Base-by-base conservation (phyloP, 2,329 filamentous ascomycete genomes). In the Fusarium tricinctum region DNA sequence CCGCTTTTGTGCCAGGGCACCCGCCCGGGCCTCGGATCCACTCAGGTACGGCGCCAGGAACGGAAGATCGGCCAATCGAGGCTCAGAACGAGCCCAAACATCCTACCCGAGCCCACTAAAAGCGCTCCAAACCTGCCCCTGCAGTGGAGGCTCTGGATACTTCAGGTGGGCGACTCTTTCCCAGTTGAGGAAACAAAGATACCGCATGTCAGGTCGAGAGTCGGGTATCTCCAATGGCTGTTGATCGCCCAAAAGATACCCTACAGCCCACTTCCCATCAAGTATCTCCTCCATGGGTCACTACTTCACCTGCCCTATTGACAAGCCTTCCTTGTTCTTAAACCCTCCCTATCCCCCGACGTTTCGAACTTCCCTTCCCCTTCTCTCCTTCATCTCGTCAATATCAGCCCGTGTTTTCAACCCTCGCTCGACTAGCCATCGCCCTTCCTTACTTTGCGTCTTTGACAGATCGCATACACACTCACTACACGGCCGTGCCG, bases 381-480 rank as follows among this genome's bases (percentile, higher is more conserved):
- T 57, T 71, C 62, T 59, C 60, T 66, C 67, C 63, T 69, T 69
- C 72, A 74, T 74, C 70, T 63, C 54, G 56, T 62, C 60, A 62
- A 48, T 62, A 60, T 56, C 48, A 49, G 48, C 56, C 50, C 66
- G 60, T 66, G 60, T 55, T 70, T 65, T 65, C 70, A 67, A 59
- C 67, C 72, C 66, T 73, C 69, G 72, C 66, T 66, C 46, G 61
- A 64, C 62, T 63, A 58, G 66, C 74, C 59, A 66, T 68, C 66
- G 69, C 64, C 72, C 59, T 73, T 74, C 69, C 46, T 73, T 75
- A 72, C 77, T 66, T 66, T 60, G 81, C 79, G 81, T 85, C 84
- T 85, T 86, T 85, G 83, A 86, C 73, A 86, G 84, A 85, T 79
- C 65, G 79, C 80, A 72, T 54, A 53, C 48, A 68, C 60, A 62